These are phyloP conservation scores for Chlamydomonas incerta DNA, from an alignment of 139 green algal genomes.

Conservation along the genomic window DNA sequence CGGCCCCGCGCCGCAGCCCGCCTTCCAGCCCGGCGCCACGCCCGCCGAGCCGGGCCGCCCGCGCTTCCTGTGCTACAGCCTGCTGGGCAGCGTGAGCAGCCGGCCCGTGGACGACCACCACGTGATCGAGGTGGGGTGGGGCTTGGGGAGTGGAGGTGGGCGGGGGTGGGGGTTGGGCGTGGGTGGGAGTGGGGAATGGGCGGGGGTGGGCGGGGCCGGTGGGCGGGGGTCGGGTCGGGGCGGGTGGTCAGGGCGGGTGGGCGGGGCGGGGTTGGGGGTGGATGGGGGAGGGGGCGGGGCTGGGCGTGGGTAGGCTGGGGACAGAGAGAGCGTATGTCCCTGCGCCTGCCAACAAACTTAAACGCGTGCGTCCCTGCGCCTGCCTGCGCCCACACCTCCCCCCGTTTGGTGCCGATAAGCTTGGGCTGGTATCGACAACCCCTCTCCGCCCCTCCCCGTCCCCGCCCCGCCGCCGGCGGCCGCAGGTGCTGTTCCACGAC, in stretches of 20 bases:
- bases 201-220: too few relatives aligned
- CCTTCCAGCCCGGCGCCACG: conserved; percentile 81
- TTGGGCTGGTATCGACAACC: too few relatives aligned
- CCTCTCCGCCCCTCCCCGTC: background rate
- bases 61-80: conserved; percentile 84
- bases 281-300: too few relatives aligned
- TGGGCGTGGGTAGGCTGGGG: too few relatives aligned
- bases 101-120: conserved; percentile 68
- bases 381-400: too few relatives aligned
- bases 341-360: too few relatives aligned
- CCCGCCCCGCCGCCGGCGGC: conserved; percentile 22
- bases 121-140: conserved; percentile 68
- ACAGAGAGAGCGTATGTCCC: too few relatives aligned
- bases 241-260: too few relatives aligned
- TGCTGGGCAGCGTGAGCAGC: conserved; percentile 72
- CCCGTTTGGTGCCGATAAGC: too few relatives aligned
- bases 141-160: background rate
- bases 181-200: background rate
- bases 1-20: conserved; percentile 57
- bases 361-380: too few relatives aligned
- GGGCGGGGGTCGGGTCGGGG: too few relatives aligned
- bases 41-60: conserved; percentile 5
- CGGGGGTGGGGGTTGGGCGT: background rate
- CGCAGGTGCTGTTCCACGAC: conserved; percentile 91
- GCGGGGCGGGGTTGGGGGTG: too few relatives aligned